Percentiles rank a stretch among this genome's conserved stretches.
phyloP scores from a whole-genome alignment of 2,329 filamentous ascomycete species.

The Penicillium sp. region DNA sequence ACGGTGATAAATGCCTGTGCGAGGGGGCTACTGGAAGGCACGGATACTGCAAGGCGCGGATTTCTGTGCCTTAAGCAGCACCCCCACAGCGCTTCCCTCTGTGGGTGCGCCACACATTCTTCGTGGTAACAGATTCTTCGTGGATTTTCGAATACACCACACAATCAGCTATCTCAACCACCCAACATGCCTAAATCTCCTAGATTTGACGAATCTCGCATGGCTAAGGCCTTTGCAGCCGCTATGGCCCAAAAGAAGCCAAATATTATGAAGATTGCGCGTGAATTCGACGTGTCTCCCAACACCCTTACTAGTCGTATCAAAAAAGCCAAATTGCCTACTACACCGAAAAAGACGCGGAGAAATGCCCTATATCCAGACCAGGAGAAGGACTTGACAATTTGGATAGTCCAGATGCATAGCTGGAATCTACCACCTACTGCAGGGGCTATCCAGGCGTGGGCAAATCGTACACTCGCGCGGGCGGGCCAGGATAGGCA shows the following conservation, averaged over 20 bases:
- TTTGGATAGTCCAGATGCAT: background rate
- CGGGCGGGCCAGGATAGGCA: background rate
- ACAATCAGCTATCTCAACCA: background rate
- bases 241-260: background rate
- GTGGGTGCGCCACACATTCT: background rate
- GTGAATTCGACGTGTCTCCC: background rate
- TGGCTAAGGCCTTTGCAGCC: background rate
- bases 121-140: background rate
- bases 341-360: too few species aligned
- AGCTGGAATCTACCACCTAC: background rate
- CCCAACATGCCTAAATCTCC: background rate
- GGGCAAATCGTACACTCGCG: background rate
- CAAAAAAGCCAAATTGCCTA: conserved; percentile 2
- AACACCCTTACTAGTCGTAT: background rate
- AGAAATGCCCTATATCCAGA: too few species aligned
- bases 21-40: too few species aligned
- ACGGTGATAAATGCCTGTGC: too few species aligned
- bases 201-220: background rate
- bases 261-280: background rate
- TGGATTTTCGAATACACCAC: too few species aligned
- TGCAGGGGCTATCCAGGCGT: background rate
- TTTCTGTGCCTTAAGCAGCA: too few species aligned
- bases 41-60: too few species aligned
- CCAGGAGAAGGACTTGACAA: too few species aligned
- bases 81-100: background rate